These are phyloP conservation scores for Blastobotrys capitulatus DNA, from an alignment of 1,139 yeast genomes.

Conservation along the genomic window DNA sequence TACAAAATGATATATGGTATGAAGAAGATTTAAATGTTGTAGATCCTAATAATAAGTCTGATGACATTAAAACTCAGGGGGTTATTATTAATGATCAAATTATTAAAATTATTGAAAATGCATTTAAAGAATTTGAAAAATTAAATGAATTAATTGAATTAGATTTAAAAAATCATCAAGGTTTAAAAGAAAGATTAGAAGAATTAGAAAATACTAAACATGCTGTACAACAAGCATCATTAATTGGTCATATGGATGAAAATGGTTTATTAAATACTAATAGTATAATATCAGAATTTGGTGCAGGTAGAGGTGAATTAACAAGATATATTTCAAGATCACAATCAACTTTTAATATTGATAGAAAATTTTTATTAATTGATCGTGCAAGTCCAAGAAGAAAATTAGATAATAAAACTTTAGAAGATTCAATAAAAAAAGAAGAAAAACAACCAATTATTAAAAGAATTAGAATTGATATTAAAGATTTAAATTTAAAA, in stretches of 20 bases:
- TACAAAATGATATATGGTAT: constrained; percentile 42
- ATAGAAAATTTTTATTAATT: constrained; percentile 46
- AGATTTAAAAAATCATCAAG: constrained; percentile 23
- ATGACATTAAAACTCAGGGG: not conserved
- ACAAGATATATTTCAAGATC: constrained; percentile 50
- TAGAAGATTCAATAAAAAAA: constrained; percentile 42
- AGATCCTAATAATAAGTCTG: not conserved
- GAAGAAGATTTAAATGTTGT: constrained; percentile 37
- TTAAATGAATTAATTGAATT: constrained; percentile 12
- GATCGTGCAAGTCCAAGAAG: constrained; percentile 76
- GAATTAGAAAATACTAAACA: constrained; percentile 63
- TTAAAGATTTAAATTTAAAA: constrained; percentile 62
- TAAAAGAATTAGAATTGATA: constrained; percentile 64
- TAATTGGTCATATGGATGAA: constrained; percentile 61
- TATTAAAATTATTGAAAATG: constrained; percentile 29
- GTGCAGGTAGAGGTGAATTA: constrained; percentile 86
- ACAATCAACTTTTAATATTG: not conserved
- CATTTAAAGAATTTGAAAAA: constrained; percentile 22
- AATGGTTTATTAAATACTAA: constrained; percentile 36
- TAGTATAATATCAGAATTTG: constrained; percentile 63
- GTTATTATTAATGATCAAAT: not conserved
- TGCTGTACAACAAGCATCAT: constrained; percentile 74
- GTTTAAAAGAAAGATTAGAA: constrained; percentile 38
- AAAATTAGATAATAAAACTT: constrained; percentile 69
- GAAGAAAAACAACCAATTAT: constrained; percentile 33